phyloP scores from a whole-genome alignment of 345 rosid genomes.

The Gossypium australe region DNA sequence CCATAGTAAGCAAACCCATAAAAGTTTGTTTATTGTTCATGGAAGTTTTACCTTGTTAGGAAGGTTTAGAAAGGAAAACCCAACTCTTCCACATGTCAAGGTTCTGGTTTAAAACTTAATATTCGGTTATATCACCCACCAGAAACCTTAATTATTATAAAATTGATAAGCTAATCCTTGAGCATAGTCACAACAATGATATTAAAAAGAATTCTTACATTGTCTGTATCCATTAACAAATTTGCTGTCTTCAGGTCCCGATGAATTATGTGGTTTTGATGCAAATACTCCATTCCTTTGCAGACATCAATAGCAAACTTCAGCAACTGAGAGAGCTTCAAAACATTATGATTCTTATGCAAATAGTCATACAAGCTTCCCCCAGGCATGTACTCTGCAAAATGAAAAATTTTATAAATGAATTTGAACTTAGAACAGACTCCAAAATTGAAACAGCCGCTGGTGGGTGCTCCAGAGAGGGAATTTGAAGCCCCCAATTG shows the following conservation, averaged over 20 bases:
- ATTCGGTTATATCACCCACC: slow-evolving; percentile 4
- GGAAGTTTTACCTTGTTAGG: not conserved
- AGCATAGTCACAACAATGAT: not conserved
- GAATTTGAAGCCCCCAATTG: not conserved
- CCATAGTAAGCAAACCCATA: not conserved
- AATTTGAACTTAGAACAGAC: not conserved
- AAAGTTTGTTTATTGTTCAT: not conserved
- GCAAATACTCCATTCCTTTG: slow-evolving; percentile 80
- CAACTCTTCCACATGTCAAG: not conserved
- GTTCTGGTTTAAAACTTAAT: slow-evolving; percentile 4
- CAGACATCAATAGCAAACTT: slow-evolving; percentile 67
- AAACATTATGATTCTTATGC: slow-evolving; percentile 48
- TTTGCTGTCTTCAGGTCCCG: slow-evolving; percentile 83
- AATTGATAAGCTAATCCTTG: not conserved
- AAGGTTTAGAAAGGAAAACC: slow-evolving; percentile 4
- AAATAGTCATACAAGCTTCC: slow-evolving; percentile 68
- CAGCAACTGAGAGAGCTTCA: slow-evolving; percentile 51
- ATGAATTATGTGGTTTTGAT: slow-evolving; percentile 62
- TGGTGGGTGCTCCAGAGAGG: not conserved
- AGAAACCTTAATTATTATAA: slow-evolving; percentile 10
- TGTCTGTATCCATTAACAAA: slow-evolving; percentile 59
- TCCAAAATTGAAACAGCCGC: not conserved
- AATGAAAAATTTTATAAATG: not conserved
- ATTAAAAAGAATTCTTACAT: slow-evolving; percentile 31
- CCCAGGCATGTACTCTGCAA: slow-evolving; percentile 69